phyloP scores from a whole-genome alignment of 805 yeast genomes.

The Candida bentonensis region DNA sequence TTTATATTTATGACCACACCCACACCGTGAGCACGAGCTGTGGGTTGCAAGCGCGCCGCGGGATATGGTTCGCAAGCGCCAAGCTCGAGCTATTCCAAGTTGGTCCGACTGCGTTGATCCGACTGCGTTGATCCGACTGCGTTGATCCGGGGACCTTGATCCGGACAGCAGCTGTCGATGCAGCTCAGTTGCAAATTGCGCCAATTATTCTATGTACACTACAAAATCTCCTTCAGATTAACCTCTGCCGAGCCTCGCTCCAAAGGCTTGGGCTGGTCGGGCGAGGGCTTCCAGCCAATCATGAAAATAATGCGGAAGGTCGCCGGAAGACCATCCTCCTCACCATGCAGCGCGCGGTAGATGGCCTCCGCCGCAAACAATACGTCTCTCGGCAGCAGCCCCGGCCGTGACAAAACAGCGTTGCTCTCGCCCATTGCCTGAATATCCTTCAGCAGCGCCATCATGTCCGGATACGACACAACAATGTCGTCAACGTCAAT shows the following conservation, averaged over 20 bases:
- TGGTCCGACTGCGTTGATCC: too few relatives aligned
- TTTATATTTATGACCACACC: too few relatives aligned
- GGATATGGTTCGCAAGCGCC: too few relatives aligned
- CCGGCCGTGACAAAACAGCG: conserved; percentile 32
- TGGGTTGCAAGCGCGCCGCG: too few relatives aligned
- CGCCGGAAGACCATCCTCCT: conserved; percentile 53
- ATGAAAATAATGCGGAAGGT: conserved; percentile 66
- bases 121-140: too few relatives aligned
- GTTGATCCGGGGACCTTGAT: too few relatives aligned
- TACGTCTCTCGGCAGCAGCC: conserved; percentile 42
- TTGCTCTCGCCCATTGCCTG: conserved; percentile 79
- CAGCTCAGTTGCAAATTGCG: too few relatives aligned
- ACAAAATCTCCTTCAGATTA: conserved; percentile 48
- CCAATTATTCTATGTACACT: conserved; percentile 2
- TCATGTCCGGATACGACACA: conserved; percentile 62
- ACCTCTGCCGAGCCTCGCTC: conserved; percentile 60
- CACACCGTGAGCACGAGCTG: too few relatives aligned
- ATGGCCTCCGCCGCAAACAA: conserved; percentile 66
- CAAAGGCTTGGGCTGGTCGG: conserved; percentile 56
- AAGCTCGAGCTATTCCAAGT: too few relatives aligned
- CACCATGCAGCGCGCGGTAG: conserved; percentile 58
- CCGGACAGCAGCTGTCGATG: too few relatives aligned
- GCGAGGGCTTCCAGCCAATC: conserved; percentile 81
- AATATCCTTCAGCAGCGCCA: conserved; percentile 53
- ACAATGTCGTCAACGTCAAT: conserved; percentile 74